phyloP scores from a whole-genome alignment of 2,329 filamentous ascomycete genomes.

The Aspergillus sp. region DNA sequence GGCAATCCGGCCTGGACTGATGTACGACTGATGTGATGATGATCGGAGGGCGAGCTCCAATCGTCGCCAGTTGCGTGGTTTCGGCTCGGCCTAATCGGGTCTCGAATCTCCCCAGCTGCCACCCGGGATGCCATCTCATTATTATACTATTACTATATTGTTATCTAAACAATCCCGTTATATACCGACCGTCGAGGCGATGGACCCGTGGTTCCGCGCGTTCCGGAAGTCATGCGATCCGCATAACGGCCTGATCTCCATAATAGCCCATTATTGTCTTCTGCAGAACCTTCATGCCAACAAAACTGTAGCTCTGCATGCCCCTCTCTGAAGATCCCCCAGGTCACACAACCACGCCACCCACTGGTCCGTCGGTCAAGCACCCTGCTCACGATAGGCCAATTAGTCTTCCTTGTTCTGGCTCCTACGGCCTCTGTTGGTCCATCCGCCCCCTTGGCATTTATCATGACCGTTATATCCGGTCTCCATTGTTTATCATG shows the following conservation, averaged over 20 bases:
- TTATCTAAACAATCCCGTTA: neutral
- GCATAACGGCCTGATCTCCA: neutral
- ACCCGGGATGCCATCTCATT: too few relatives aligned
- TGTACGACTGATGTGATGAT: neutral
- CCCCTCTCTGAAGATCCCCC: neutral
- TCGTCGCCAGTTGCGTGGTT: neutral
- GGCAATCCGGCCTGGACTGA: neutral
- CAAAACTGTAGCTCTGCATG: neutral
- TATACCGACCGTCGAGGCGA: neutral
- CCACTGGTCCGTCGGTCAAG: neutral
- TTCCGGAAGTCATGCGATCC: slow-evolving; percentile 2
- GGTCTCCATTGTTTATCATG: neutral
- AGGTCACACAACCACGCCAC: slow-evolving; percentile 1
- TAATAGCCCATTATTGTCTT: too few relatives aligned
- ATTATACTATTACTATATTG: neutral
- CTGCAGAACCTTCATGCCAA: neutral
- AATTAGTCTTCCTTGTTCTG: neutral
- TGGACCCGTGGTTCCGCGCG: neutral
- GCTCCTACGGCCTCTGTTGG: neutral
- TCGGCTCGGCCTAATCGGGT: neutral
- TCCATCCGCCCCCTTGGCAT: neutral
- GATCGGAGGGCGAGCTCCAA: neutral
- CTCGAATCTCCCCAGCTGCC: neutral
- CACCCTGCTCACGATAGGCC: neutral
- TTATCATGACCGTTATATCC: neutral